Evolutionary conservation across 345 rosid genomes (phyloP).

Genomic region (Ceriops tagal): DNA sequence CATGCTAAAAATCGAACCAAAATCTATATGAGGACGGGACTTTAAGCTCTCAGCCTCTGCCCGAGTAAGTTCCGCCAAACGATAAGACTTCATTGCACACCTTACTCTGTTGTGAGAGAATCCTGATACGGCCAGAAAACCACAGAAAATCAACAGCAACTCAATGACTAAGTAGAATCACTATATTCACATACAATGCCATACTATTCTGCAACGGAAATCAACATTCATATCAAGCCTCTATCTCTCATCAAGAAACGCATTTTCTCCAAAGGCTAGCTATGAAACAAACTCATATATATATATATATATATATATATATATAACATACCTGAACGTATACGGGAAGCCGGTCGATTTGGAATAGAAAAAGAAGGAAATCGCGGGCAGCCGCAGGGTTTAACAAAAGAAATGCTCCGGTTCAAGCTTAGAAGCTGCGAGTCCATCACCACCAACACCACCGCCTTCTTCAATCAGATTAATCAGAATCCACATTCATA

Average conservation of each 20-base stretch:
- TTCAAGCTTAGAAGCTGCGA: slow-evolving; percentile 20
- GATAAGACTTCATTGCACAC: slow-evolving; percentile 71
- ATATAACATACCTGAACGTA: not conserved
- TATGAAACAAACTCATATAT: not conserved
- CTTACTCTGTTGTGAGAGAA: slow-evolving; percentile 10
- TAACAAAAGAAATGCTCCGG: not conserved
- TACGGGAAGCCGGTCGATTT: not conserved
- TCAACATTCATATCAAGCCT: too few relatives aligned
- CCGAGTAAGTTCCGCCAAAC: slow-evolving; percentile 56
- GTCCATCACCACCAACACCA: slow-evolving; percentile 17
- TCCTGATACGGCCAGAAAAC: slow-evolving; percentile 10
- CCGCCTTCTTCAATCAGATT: slow-evolving; percentile 14
- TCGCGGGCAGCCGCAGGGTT: not conserved
- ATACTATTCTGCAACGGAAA: not conserved
- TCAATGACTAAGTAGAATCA: not conserved
- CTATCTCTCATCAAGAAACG: too few relatives aligned
- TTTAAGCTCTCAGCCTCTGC: slow-evolving; percentile 55
- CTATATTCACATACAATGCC: not conserved
- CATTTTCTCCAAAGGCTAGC: too few relatives aligned
- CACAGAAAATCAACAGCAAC: not conserved
- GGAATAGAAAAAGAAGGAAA: not conserved
- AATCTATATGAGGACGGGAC: slow-evolving; percentile 81
- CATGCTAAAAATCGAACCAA: slow-evolving; percentile 59
- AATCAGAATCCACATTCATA: not conserved
- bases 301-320: not conserved